These are phyloP conservation scores for Athelia psychrophila DNA, from an alignment of 1,284 basidiomycete genomes.

Conservation along the genomic window DNA sequence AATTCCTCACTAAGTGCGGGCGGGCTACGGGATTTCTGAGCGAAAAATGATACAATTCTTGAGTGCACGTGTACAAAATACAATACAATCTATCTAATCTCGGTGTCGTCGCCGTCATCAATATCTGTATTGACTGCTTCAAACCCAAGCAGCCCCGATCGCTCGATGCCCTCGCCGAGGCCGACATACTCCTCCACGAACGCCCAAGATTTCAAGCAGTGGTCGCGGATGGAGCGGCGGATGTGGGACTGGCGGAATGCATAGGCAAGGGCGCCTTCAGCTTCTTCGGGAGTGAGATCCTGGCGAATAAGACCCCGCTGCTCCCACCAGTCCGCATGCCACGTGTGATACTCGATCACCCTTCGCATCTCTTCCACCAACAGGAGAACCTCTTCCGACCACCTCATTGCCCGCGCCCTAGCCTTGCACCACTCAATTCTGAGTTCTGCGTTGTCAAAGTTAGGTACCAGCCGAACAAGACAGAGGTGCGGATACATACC, in stretches of 20 bases:
- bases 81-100: no score
- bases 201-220: no score
- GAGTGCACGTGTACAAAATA: no score
- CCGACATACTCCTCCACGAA: no score
- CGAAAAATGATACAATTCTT: no score
- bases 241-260: neutral
- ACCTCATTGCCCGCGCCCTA: constrained; percentile 25
- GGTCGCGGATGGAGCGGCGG: neutral
- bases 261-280: neutral
- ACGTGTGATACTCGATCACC: neutral
- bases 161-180: no score
- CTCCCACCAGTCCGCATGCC: constrained; percentile 1
- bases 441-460: constrained; percentile 6
- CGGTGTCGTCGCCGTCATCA: no score
- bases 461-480: neutral
- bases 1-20: no score
- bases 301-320: neutral
- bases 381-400: constrained; percentile 28
- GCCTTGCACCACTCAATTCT: constrained; percentile 29
- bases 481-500: neutral
- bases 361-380: constrained; percentile 31
- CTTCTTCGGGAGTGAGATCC: neutral
- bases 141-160: no score
- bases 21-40: no score
- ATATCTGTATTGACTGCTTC: no score